Evolutionary conservation across 2,329 filamentous ascomycete genomes (phyloP), one percentile per base, ranked within the genome.

Genomic region (Botrytis fabae): DNA sequence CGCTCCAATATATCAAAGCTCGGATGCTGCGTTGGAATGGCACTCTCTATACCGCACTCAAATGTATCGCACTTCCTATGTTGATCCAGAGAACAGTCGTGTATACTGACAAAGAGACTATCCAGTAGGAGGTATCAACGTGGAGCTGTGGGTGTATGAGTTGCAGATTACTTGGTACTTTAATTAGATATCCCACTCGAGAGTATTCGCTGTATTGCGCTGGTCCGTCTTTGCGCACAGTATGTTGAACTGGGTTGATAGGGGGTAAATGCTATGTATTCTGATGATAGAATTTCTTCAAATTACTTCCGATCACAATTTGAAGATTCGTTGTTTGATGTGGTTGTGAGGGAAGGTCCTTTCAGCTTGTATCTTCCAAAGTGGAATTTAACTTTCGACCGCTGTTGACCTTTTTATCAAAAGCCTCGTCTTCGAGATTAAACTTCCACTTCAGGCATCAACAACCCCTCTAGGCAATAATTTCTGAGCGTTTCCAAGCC

Each of bases 351-450:
- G 25, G 25, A 51, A 48, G 14, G 16, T 10, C 12, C 14, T 71
- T 54, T 51, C 40, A 69, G n/a, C 25, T 68, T 48, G 64, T 60
- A 40, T 63, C 25, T 62, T 28, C 32, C 38, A 70, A 63, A 22
- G 22, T 70, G 10, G 40, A 40, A 62, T n/a, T 40, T 9, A 42
- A 18, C 20, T 42, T 44, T 69, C 48, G n/a, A 44, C 20, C 7
- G 38, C 54, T 46, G 40, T 70, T 70, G 54, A 70, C 51, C 51
- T 70, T 70, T 61, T 70, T 70, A 68, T 68, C 62, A 68, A 60
- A 68, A 72, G 62, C 62, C 70, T 72, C 70, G 70, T 69, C 70
- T 72, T 57, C 51, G 62, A 69, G 62, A 68, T 72, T 72, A 48
- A 72, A 60, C 70, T 72, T 68, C 48, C 51, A 25, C 63, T 42